These are phyloP conservation scores for Symbiotaphrina buchneri DNA, from an alignment of 495 filamentous ascomycete species.

Conservation along the genomic window DNA sequence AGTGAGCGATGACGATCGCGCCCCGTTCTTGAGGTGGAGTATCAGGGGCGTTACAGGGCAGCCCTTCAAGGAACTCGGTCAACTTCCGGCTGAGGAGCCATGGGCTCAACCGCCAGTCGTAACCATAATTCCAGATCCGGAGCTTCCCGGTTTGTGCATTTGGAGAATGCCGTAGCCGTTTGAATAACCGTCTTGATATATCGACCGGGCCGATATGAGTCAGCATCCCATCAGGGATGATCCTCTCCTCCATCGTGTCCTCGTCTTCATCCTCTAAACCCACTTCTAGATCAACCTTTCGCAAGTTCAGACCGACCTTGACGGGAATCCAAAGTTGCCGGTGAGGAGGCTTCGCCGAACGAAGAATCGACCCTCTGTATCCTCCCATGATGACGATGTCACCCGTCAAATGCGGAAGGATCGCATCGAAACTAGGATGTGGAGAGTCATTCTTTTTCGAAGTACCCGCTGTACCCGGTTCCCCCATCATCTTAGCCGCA, in stretches of 20 bases:
- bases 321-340: slow-evolving; percentile 84
- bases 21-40: slow-evolving; percentile 29
- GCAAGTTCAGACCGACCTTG: slow-evolving; percentile 79
- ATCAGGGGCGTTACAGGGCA: slow-evolving; percentile 47
- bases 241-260: slow-evolving; percentile 56
- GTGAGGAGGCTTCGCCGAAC: slow-evolving; percentile 62
- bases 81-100: slow-evolving; percentile 48
- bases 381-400: slow-evolving; percentile 82
- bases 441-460: slow-evolving; percentile 11
- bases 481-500: too few species aligned
- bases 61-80: slow-evolving; percentile 41
- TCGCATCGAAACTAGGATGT: too few species aligned
- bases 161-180: slow-evolving; percentile 46
- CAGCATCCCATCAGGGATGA: slow-evolving; percentile 69
- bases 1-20: slow-evolving; percentile 70
- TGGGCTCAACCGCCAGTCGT: slow-evolving; percentile 86
- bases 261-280: slow-evolving; percentile 70
- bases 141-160: slow-evolving; percentile 49
- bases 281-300: slow-evolving; percentile 81
- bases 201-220: slow-evolving; percentile 83
- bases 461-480: too few species aligned
- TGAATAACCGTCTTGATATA: slow-evolving; percentile 63
- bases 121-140: slow-evolving; percentile 75
- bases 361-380: slow-evolving; percentile 61
- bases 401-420: slow-evolving; percentile 48